Base-by-base conservation (phyloP, 192 early-diverging fungal species). In the Rhizoclosmatium globosum region DNA sequence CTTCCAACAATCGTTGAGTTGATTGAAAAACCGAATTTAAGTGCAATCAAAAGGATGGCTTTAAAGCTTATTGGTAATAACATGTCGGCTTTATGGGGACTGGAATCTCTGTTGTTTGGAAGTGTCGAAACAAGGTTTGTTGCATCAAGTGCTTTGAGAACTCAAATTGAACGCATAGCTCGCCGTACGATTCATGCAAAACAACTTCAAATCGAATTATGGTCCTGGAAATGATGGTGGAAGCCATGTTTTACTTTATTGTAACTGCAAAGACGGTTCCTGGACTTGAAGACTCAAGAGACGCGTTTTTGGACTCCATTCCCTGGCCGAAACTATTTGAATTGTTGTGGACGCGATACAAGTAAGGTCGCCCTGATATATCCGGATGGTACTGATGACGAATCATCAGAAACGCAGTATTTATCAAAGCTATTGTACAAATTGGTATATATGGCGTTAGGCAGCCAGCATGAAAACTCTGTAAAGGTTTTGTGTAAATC, bases 81-180 rank as follows among this genome's bases (percentile, higher is more conserved):
- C 42, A 42, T 58, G 4, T 19, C 31, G 2, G 17, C 17, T n/a
- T 46, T 74, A 44, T 74, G 72, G 72, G 72, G 72, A 15, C 43
- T 57, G 13, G 19, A 74, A 44, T 74, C 72, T 3, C 17, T 62
- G 3, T 74, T 74, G 41, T 74, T 74, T 62, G 69, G 47, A 4
- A 45, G 21, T 71, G 50, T 53, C 31, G 19, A 41, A 21, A 13
- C 19, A 45, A 41, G 38, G 21, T 17, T 7, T 21, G 21, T 17
- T 11, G 41, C 23, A 11, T 64, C 7, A 39, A 7, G 11, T 6
- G 21, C 11, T 6, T 7, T 41, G 21, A 17, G 11, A 64, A 64
- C 62, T 64, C 11, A 7, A 64, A 64, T 64, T 21, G 11, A 64
- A 64, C 11, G 7, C 15, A 45, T 45, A 68, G 23, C 7, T 62